Evolutionary conservation across 2,329 filamentous ascomycete species (phyloP).

Genomic region (Torrubiella hemipterigena): DNA sequence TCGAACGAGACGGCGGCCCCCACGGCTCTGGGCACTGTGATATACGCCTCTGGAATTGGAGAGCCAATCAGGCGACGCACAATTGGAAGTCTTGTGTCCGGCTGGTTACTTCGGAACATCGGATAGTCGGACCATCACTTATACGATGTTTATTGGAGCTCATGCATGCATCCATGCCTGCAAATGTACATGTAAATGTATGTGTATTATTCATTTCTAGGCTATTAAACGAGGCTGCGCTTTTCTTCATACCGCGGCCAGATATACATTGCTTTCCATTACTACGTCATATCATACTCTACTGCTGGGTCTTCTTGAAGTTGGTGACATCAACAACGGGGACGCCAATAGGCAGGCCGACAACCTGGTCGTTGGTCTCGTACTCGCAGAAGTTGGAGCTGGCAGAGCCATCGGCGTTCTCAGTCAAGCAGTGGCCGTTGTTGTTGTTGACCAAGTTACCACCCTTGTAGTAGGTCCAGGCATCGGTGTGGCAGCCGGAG

Average conservation of each 20-base stretch:
- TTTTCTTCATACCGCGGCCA: too few species aligned
- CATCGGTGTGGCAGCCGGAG: constrained; percentile 14
- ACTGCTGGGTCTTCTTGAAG: neutral
- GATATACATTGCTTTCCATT: too few species aligned
- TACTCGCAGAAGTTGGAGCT: constrained; percentile 19
- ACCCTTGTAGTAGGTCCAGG: constrained; percentile 29
- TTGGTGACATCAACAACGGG: constrained; percentile 4
- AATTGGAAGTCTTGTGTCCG: too few species aligned
- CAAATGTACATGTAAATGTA: constrained; percentile 2
- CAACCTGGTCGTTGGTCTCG: constrained; percentile 29
- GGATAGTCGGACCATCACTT: too few species aligned
- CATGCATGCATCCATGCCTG: constrained; percentile 1
- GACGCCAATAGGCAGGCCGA: constrained; percentile 30
- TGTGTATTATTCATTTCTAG: too few species aligned
- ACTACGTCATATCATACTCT: too few species aligned
- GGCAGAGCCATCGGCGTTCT: constrained; percentile 15
- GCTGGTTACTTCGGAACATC: too few species aligned
- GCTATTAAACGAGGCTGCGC: too few species aligned
- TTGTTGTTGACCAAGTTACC: constrained; percentile 27
- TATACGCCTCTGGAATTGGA: too few species aligned
- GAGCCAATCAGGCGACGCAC: too few species aligned
- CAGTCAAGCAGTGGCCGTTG: constrained; percentile 24
- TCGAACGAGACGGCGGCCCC: too few species aligned
- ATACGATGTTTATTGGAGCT: neutral
- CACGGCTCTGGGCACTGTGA: too few species aligned